These are phyloP conservation scores for Gomphus bonarii DNA, from an alignment of 1,284 basidiomycete species.

Conservation along the genomic window DNA sequence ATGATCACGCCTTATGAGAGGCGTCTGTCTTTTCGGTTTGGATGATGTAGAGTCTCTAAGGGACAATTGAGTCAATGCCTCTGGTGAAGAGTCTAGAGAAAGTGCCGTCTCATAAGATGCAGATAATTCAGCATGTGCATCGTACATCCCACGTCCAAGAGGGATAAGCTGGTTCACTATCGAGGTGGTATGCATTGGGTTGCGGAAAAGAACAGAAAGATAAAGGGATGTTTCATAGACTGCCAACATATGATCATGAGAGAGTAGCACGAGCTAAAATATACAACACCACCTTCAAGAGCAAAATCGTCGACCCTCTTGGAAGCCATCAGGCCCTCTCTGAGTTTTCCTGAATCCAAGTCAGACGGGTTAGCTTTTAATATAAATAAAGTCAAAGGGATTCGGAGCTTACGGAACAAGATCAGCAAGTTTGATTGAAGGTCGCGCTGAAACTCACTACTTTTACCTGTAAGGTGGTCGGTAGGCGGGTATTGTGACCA, in stretches of 20 bases:
- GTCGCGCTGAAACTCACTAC: constrained; percentile 27
- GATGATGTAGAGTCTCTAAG: constrained; percentile 15
- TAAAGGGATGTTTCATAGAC: constrained; percentile 65
- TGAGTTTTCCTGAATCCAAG: constrained; percentile 46
- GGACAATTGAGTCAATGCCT: background rate
- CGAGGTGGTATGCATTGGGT: constrained; percentile 44
- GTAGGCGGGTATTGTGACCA: constrained; percentile 25
- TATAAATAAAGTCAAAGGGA: background rate
- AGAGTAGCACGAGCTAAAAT: background rate
- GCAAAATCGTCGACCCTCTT: constrained; percentile 46
- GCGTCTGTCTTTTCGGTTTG: constrained; percentile 7
- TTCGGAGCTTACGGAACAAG: constrained; percentile 42
- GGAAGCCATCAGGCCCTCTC: constrained; percentile 56
- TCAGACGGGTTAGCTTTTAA: background rate
- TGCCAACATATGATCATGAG: constrained; percentile 20
- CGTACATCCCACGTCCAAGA: constrained; percentile 23
- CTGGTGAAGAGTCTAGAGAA: background rate
- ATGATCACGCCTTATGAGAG: background rate
- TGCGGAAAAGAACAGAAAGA: constrained; percentile 48
- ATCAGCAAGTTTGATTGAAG: constrained; percentile 57
- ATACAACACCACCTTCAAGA: constrained; percentile 40
- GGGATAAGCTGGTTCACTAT: constrained; percentile 49
- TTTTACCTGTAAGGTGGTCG: constrained; percentile 5
- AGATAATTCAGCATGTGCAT: background rate
- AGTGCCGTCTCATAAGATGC: background rate